These are phyloP conservation scores for Prunus yedoensis DNA, from an alignment of 331 rosid genomes.

Conservation along the genomic window DNA sequence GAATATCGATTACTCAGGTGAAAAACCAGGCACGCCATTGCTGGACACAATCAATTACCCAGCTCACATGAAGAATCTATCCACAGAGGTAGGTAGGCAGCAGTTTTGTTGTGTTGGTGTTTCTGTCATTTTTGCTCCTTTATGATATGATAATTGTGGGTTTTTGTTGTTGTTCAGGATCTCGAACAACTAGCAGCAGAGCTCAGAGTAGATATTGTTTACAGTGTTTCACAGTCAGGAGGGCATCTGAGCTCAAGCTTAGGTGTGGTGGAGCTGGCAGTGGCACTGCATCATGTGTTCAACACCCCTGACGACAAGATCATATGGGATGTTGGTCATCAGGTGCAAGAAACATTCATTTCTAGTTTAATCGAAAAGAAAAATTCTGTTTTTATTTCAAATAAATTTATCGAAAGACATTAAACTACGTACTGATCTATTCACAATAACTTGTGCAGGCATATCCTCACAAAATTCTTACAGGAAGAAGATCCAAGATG, in stretches of 20 bases:
- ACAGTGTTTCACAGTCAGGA: conserved; percentile 60
- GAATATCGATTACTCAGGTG: conserved; percentile 52
- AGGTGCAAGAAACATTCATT: conserved; percentile 41
- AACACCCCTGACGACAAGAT: conserved; percentile 78
- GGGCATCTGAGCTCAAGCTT: conserved; percentile 94
- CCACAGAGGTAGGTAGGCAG: conserved; percentile 44
- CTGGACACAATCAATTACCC: conserved; percentile 82
- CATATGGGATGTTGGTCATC: conserved; percentile 98
- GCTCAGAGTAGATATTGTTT: conserved; percentile 72
- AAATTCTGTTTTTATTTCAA: neutral
- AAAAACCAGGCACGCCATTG: conserved; percentile 74
- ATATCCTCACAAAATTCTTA: conserved; percentile 87
- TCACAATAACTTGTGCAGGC: conserved; percentile 49
- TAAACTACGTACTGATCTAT: neutral
- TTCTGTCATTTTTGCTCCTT: neutral
- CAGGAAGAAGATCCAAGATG: conserved; percentile 85
- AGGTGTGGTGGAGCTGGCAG: conserved; percentile 83
- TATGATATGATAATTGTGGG: neutral
- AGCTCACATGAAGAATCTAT: conserved; percentile 76
- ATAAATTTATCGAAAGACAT: neutral
- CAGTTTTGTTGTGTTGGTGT: neutral
- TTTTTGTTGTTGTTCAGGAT: conserved; percentile 43
- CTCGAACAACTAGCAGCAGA: conserved; percentile 85
- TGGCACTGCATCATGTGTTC: conserved; percentile 87
- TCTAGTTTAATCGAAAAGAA: neutral